Evolutionary conservation across 441 rosid genomes (phyloP).

Genomic region (Hura crepitans): DNA sequence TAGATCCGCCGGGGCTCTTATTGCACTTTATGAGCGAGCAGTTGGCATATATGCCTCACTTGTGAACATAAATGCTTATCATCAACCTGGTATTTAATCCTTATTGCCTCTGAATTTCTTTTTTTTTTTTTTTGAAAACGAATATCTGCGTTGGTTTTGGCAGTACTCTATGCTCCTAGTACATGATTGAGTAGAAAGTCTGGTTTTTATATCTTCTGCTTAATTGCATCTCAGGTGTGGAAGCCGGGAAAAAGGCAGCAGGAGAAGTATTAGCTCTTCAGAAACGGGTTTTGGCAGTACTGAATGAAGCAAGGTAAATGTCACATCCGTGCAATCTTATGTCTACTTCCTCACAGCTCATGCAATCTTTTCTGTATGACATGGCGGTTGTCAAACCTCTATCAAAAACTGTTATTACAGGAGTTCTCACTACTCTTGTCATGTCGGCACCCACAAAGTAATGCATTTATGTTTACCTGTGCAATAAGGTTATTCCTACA

Average conservation of each 20-base stretch:
- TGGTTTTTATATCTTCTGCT: slow-evolving; percentile 1
- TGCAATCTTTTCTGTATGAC: neutral
- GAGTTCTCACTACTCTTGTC: neutral
- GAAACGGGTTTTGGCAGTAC: slow-evolving; percentile 85
- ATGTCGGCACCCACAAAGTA: neutral
- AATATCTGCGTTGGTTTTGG: neutral
- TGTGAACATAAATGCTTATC: slow-evolving; percentile 87
- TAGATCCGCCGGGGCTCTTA: slow-evolving; percentile 76
- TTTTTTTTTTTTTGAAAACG: too few species aligned
- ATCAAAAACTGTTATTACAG: neutral
- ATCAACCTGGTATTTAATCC: slow-evolving; percentile 73
- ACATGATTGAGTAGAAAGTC: neutral
- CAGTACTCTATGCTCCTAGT: neutral
- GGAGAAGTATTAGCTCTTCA: slow-evolving; percentile 93
- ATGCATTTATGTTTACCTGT: neutral
- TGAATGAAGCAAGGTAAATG: slow-evolving; percentile 81
- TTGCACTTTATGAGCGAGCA: slow-evolving; percentile 95
- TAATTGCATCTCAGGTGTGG: slow-evolving; percentile 56
- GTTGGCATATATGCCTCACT: slow-evolving; percentile 91
- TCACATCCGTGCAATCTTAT: slow-evolving; percentile 12
- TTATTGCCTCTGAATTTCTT: slow-evolving; percentile 14
- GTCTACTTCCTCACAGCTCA: neutral
- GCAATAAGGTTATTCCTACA: too few species aligned
- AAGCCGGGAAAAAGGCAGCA: slow-evolving; percentile 97
- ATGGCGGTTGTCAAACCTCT: neutral